Base-by-base conservation (phyloP, 2,329 filamentous ascomycete species). In the Falciphora oryzae region DNA sequence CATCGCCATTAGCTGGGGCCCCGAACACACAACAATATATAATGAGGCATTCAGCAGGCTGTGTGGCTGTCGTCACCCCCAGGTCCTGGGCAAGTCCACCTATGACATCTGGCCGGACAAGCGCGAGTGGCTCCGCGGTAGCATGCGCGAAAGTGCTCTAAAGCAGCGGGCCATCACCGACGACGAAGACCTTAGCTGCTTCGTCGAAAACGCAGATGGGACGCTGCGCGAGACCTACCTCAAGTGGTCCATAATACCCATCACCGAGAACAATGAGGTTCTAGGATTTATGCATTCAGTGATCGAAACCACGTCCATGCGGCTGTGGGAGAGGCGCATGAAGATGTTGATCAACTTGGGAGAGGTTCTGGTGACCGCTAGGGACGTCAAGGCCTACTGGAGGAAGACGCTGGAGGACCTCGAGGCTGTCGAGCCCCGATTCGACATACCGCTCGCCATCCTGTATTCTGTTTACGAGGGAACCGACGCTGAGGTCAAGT, bases 11-110 rank as follows among this genome's bases (percentile, higher is more conserved):
- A 88, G 87, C 69, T 88, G 85, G 85, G 85, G 85, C 1, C 75
- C 81, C 2, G 80, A 86, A 16, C 79, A 85, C 57, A 82, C 87
- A 22, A 83, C 83, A 10, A 84, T 92, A 13, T 92, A 92, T 75
- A 92, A 92, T 69, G 88, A 90, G 69, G 87, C 89, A 0, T 91
- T 91, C 68, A 79, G 84, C 68, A 74, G 81, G 63, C 77, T 89
- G 11, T 85, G 84, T 64, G 86, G 86, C 8, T 80, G 85, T 64
- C 87, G 87, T 65, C 88, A 91, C 70, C 88, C 88, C 1, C 70
- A 70, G 2, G 74, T 90, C 14, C 83, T 91, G 74, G 89, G 89
- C 2, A 82, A 83, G 70, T 80, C 80, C 31, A 75, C 89, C 66
- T 78, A 79, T 31, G 80, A 86, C 56, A 83, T 84, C 4, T 91